phyloP scores from a whole-genome alignment of 129 eudicot genomes.

The Tagetes erecta region DNA sequence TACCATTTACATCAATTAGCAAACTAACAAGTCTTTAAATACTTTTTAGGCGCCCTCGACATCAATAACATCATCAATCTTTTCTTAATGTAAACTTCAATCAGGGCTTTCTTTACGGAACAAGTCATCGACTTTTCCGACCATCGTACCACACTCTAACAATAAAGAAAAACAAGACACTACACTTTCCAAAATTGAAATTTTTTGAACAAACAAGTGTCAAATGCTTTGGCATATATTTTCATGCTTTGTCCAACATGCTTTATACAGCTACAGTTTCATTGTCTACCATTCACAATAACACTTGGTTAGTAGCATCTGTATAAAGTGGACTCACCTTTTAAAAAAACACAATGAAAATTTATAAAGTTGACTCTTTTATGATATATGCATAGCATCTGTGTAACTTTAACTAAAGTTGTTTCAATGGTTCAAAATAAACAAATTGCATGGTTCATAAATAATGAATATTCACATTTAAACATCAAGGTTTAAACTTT shows the following conservation, averaged over 20 bases:
- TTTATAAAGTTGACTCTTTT: slow-evolving; percentile 22
- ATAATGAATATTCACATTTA: neutral
- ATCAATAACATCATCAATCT: neutral
- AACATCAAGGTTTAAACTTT: neutral
- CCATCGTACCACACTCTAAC: neutral
- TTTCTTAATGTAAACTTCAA: neutral
- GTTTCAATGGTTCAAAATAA: neutral
- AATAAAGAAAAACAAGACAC: neutral
- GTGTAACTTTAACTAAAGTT: neutral
- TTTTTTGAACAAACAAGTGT: neutral
- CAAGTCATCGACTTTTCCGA: neutral
- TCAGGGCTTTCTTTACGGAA: neutral
- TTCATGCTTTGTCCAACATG: neutral
- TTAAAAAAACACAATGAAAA: neutral
- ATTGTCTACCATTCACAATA: slow-evolving; percentile 8
- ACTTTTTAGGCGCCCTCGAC: neutral
- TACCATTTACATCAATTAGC: neutral
- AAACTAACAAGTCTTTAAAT: neutral
- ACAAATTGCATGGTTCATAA: neutral
- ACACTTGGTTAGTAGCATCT: neutral
- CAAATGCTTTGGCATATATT: neutral
- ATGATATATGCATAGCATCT: slow-evolving; percentile 18
- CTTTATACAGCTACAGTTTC: neutral
- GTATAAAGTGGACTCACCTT: slow-evolving; percentile 14
- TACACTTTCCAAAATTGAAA: neutral